Evolutionary conservation across 2,329 filamentous ascomycete species (phyloP), one percentile per base, ranked within the genome.

Genomic region (Venturia oleaginea): DNA sequence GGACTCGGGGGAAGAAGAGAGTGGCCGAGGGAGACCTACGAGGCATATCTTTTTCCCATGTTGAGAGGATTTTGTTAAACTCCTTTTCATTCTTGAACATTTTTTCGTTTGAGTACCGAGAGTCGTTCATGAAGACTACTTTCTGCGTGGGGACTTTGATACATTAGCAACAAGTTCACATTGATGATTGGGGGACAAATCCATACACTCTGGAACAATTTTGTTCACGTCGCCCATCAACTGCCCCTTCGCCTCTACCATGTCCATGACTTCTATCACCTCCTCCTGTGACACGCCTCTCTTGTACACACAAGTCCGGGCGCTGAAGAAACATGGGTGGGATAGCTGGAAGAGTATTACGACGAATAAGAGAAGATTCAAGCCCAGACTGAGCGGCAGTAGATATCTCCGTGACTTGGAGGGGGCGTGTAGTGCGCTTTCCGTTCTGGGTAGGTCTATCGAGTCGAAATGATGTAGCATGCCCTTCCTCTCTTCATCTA

Each of bases 181-280:
- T 27, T 1, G 11, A 11, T 51, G 22, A 22, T 10, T 6, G 3
- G 22, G 27, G 42, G 24, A 22, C n/a, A 30, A 11, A 27, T n/a
- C 34, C 32, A 17, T 40, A 64, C 62, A 64, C n/a, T 64, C 48
- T 43, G 62, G 62, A 5, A 64, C 62, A 27, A 64, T 19, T 6
- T 51, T 48, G n/a, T 59, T 55, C 15, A 57, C 40, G 24, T 64
- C 62, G 22, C 46, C 51, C 62, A 64, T 64, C 24, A 64, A n/a
- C 32, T 54, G n/a, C 24, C 38, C 32, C 19, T n/a, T 42, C 7
- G 5, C 19, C 15, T 51, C 24, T 46, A 11, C 22, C n/a, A 24
- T 11, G 10, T 24, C 10, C n/a, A 27, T 46, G 34, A 13, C 38
- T 32, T 42, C 59, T 37, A 27, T 10, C 4, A n/a, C 59, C 17